Percentiles rank a stretch among this genome's conserved stretches.
phyloP scores from a whole-genome alignment of 1,284 basidiomycete species.

The Microbotryum scabiosae region DNA sequence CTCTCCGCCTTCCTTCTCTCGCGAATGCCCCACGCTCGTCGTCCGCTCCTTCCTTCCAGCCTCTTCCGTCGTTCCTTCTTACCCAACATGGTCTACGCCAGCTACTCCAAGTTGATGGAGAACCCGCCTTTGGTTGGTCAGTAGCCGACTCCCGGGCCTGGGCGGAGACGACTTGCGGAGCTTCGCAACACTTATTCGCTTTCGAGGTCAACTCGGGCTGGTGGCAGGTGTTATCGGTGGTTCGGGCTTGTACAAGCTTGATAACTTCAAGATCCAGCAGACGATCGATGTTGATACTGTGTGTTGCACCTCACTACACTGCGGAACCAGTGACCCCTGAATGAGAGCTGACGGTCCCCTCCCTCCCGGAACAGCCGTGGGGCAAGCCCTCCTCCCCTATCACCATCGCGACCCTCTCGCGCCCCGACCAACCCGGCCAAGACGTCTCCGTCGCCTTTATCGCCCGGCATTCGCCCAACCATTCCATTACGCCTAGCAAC shows the following conservation, averaged over 20 bases:
- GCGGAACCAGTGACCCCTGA: not conserved
- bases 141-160: not conserved
- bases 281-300: conserved; percentile 46
- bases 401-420: conserved; percentile 70
- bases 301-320: conserved; percentile 1
- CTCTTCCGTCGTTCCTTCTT: too few relatives aligned
- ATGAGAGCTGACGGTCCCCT: not conserved
- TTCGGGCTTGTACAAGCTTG: conserved; percentile 63
- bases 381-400: conserved; percentile 86
- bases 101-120: conserved; percentile 20
- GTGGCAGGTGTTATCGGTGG: conserved; percentile 36
- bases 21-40: too few relatives aligned
- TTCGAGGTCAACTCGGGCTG: not conserved
- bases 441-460: conserved; percentile 72
- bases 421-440: conserved; percentile 44
- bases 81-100: too few relatives aligned
- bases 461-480: conserved; percentile 74
- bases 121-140: conserved; percentile 23
- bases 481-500: conserved; percentile 61
- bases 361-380: conserved; percentile 67
- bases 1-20: too few relatives aligned
- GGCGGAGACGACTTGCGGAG: not conserved
- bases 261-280: conserved; percentile 76
- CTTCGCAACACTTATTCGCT: not conserved
- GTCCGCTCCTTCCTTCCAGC: too few relatives aligned